phyloP scores from a whole-genome alignment of 805 yeast species.

The Lipomyces orientalis region DNA sequence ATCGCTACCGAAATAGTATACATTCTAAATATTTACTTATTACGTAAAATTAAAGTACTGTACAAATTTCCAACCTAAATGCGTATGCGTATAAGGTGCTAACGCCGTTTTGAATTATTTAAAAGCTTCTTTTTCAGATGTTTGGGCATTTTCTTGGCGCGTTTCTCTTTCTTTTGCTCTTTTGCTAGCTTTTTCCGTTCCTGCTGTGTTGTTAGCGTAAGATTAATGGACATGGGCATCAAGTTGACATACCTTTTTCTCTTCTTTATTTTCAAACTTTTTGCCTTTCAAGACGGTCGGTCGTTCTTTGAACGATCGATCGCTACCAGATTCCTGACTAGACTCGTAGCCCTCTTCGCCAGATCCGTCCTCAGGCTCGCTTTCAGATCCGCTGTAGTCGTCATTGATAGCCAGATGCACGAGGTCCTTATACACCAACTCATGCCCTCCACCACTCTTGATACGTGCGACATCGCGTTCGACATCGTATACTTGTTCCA shows the following conservation, averaged over 20 bases:
- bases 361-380: constrained; percentile 40
- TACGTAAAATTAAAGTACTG: neutral
- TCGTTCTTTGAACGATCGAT: constrained; percentile 51
- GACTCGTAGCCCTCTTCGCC: constrained; percentile 48
- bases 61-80: neutral
- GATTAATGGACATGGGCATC: neutral
- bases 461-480: constrained; percentile 75
- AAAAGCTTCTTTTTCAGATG: constrained; percentile 78
- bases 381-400: neutral
- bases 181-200: constrained; percentile 74
- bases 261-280: constrained; percentile 77
- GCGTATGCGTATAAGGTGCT: neutral
- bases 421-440: constrained; percentile 57
- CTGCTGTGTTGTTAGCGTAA: constrained; percentile 13
- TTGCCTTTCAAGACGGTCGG: constrained; percentile 62
- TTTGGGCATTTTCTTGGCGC: constrained; percentile 82
- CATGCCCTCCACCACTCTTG: constrained; percentile 76
- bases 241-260: constrained; percentile 55
- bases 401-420: constrained; percentile 34
- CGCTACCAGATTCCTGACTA: constrained; percentile 43
- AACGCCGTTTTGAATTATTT: constrained; percentile 52
- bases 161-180: constrained; percentile 75
- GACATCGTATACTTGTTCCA: constrained; percentile 52
- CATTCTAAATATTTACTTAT: neutral
- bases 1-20: neutral